Conservation (phyloP, 768 basidiomycete species). For the Mycena polygramma region DNA sequence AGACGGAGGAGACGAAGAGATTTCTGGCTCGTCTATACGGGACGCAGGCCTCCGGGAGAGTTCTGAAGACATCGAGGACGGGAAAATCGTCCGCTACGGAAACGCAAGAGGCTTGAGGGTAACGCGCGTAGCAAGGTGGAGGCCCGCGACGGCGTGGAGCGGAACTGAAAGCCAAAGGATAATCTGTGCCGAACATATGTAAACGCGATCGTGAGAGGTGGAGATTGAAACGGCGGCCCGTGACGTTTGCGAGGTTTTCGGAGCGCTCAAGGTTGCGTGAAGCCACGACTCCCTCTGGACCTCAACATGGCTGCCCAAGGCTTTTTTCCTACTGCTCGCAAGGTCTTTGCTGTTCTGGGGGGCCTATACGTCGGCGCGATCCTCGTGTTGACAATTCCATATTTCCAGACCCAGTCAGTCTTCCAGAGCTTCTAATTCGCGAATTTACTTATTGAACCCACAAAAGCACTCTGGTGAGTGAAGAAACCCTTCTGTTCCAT, state of each 20-base stretch:
- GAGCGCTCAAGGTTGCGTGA: background rate
- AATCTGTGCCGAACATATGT: background rate
- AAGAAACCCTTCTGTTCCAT: background rate
- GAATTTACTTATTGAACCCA: conserved; percentile 12
- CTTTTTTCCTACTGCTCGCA: conserved; percentile 38
- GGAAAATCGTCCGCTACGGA: background rate
- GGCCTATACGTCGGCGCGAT: conserved; percentile 68
- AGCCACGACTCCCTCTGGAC: background rate
- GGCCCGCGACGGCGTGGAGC: background rate
- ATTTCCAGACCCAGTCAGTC: conserved; percentile 78
- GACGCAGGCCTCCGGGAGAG: conserved; percentile 28
- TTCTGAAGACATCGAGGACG: conserved; percentile 27
- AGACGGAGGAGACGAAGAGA: conserved; percentile 6
- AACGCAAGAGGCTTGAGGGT: background rate
- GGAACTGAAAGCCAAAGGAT: background rate
- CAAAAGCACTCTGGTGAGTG: conserved; percentile 30
- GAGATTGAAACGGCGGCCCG: too few relatives aligned
- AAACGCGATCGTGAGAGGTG: background rate
- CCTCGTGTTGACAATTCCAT: conserved; percentile 69
- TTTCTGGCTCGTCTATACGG: background rate
- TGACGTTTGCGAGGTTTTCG: background rate
- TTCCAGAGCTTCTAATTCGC: conserved; percentile 10
- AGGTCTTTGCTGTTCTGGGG: conserved; percentile 59
- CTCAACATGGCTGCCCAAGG: conserved; percentile 4
- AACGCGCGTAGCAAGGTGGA: too few relatives aligned